These are phyloP conservation scores for Scedosporium dehoogii DNA, from an alignment of 2,329 filamentous ascomycete genomes.

Conservation along the genomic window DNA sequence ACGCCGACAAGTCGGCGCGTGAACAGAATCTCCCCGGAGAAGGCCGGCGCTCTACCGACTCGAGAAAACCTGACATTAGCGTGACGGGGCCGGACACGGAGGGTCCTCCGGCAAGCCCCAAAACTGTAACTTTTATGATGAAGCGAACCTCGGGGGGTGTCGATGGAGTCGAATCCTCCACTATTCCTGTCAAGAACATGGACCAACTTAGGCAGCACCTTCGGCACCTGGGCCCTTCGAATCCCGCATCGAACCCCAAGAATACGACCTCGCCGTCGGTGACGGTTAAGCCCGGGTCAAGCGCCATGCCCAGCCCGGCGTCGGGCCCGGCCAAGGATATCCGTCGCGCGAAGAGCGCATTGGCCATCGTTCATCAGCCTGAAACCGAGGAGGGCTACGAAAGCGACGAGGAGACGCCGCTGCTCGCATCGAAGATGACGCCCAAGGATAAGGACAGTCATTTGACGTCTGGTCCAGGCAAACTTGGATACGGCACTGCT, in stretches of 20 bases:
- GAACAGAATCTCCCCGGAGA: neutral
- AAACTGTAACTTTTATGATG: conserved; percentile 48
- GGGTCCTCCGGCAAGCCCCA: conserved; percentile 21
- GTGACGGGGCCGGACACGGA: neutral
- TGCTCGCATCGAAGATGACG: conserved; percentile 7
- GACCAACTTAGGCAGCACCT: conserved; percentile 55
- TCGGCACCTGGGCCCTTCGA: conserved; percentile 57
- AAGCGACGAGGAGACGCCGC: conserved; percentile 19
- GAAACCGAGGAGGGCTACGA: conserved; percentile 10
- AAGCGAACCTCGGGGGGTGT: conserved; percentile 45
- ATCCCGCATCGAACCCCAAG: conserved; percentile 54
- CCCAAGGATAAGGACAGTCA: neutral
- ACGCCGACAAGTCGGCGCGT: neutral
- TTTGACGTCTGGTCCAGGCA: neutral
- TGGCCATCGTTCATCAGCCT: neutral
- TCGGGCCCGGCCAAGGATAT: neutral
- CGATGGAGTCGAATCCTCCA: conserved; percentile 31
- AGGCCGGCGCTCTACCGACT: neutral
- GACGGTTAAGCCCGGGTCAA: conserved; percentile 47
- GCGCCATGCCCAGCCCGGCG: neutral
- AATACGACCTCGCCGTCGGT: conserved; percentile 52
- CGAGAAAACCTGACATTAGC: neutral
- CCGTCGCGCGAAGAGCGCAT: neutral
- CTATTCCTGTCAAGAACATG: conserved; percentile 47
- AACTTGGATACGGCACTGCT: neutral